Percentiles rank a stretch among this genome's conserved stretches.
These are phyloP conservation scores for Aphanomyces euteiches DNA, from an alignment of 352 stramenopile species.

Conservation along the genomic window DNA sequence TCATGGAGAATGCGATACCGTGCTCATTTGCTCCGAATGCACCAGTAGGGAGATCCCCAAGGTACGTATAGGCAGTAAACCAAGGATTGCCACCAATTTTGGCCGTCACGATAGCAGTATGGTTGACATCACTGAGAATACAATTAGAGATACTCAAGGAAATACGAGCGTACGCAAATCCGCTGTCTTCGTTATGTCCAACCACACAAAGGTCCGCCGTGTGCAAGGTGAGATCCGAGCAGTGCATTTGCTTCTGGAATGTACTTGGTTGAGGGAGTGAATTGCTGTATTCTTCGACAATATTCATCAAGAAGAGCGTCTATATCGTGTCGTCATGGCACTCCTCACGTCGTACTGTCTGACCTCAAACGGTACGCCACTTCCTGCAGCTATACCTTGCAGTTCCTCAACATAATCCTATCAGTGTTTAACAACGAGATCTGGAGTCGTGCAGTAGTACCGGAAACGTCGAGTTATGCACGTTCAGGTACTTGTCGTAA, in stretches of 20 bases:
- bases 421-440: background rate
- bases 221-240: constrained; percentile 66
- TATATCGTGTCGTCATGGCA: constrained; percentile 17
- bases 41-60: constrained; percentile 63
- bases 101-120: constrained; percentile 59
- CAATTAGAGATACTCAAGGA: background rate
- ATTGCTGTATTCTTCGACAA: constrained; percentile 59
- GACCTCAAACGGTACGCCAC: constrained; percentile 50
- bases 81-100: constrained; percentile 46
- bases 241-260: constrained; percentile 38
- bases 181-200: constrained; percentile 69
- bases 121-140: constrained; percentile 46
- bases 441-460: constrained; percentile 40
- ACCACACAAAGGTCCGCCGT: constrained; percentile 44
- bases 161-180: constrained; percentile 22
- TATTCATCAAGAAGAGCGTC: constrained; percentile 67
- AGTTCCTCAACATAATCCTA: constrained; percentile 71
- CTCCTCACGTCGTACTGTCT: background rate
- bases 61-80: constrained; percentile 72
- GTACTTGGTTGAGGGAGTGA: constrained; percentile 2
- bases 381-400: constrained; percentile 56
- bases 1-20: constrained; percentile 69
- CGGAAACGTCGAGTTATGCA: constrained; percentile 50
- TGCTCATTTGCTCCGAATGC: constrained; percentile 70
- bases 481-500: constrained; percentile 47